Conservation (phyloP, 192 early-diverging fungal genomes). For the Funneliformis geosporum region DNA sequence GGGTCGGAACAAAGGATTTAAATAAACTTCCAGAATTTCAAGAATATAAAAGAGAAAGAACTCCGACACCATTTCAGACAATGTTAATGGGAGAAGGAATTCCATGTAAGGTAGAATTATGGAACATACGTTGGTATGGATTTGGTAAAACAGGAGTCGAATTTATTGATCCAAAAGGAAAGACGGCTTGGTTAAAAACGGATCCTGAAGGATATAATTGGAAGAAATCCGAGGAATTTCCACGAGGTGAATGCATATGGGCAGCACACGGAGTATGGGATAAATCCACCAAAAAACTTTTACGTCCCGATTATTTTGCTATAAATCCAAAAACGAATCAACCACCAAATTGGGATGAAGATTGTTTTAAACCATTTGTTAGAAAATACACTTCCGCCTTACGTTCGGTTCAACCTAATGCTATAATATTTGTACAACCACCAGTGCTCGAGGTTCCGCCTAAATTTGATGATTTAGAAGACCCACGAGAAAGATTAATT, state of each 20-base stretch:
- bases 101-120: conserved; percentile 49
- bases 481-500: conserved; percentile 58
- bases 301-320: conserved; percentile 69
- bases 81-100: conserved; percentile 54
- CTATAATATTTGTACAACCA: conserved; percentile 61
- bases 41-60: conserved; percentile 50
- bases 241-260: conserved; percentile 59
- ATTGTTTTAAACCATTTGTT: conserved; percentile 79
- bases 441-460: conserved; percentile 51
- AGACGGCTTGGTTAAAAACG: conserved; percentile 61
- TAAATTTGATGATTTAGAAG: conserved; percentile 42
- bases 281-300: conserved; percentile 49
- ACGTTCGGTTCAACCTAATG: conserved; percentile 47
- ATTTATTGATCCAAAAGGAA: conserved; percentile 48
- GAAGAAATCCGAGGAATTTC: conserved; percentile 43
- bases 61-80: conserved; percentile 56
- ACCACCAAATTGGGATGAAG: conserved; percentile 59
- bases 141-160: conserved; percentile 41
- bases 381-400: conserved; percentile 64
- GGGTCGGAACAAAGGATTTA: conserved; percentile 49
- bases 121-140: conserved; percentile 53
- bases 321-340: conserved; percentile 55
- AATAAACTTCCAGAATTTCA: conserved; percentile 46
- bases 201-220: conserved; percentile 48
- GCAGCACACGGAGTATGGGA: conserved; percentile 81